A percentile compares a stretch with the other conserved stretches of the same genome.
Conservation (phyloP, 176 grass and related monocot species). For the Urochloa ruziziensis region DNA sequence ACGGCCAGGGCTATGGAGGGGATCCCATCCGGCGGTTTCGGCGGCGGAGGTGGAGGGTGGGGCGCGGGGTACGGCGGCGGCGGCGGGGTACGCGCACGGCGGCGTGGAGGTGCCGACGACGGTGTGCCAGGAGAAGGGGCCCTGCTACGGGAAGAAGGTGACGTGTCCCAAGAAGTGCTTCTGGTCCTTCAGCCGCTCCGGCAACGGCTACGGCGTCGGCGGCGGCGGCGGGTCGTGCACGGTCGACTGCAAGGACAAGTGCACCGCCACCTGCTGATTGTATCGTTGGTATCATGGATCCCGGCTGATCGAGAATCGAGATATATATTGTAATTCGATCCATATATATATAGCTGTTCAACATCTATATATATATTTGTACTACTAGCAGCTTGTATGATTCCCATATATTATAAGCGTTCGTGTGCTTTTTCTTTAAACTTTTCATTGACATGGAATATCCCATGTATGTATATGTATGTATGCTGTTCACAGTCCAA, state of each 20-base stretch:
- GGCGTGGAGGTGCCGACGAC: constrained; percentile 55
- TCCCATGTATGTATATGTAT: no score
- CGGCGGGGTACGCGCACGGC: constrained; percentile 35
- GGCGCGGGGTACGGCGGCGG: constrained; percentile 45
- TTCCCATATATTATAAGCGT: no score
- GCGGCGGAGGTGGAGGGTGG: constrained; percentile 23
- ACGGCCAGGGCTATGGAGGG: no score
- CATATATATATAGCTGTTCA: no score
- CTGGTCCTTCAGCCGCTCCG: constrained; percentile 61
- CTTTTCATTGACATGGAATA: no score
- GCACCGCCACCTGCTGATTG: constrained; percentile 55
- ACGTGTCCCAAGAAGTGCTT: constrained; percentile 67
- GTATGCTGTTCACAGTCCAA: no score
- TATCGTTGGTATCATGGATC: neutral
- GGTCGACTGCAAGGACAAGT: constrained; percentile 79
- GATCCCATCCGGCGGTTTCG: neutral
- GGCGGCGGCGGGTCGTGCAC: constrained; percentile 72
- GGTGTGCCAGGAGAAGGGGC: constrained; percentile 64
- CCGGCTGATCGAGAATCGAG: neutral
- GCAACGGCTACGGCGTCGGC: constrained; percentile 50
- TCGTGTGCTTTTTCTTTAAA: no score
- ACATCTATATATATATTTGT: no score
- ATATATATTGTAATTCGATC: no score
- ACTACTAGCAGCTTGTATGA: no score
- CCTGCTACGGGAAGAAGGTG: constrained; percentile 58